phyloP scores from a whole-genome alignment of 768 basidiomycete genomes.

The Fomitopsis serialis region DNA sequence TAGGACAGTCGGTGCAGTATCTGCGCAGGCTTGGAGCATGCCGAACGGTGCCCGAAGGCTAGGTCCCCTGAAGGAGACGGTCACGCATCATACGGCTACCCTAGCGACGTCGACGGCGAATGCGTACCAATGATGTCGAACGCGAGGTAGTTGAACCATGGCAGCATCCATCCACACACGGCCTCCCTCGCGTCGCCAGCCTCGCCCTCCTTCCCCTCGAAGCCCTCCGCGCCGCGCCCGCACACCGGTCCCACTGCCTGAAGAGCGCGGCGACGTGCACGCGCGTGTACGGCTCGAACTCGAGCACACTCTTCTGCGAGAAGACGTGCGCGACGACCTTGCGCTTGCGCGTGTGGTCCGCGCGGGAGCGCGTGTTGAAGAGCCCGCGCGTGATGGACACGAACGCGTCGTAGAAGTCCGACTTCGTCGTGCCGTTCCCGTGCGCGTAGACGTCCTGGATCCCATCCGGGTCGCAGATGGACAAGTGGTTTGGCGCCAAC shows the following conservation, averaged over 20 bases:
- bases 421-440: slow-evolving; percentile 33
- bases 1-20: slow-evolving; percentile 58
- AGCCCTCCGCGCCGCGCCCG: slow-evolving; percentile 33
- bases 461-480: slow-evolving; percentile 36
- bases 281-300: slow-evolving; percentile 73
- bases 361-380: slow-evolving; percentile 71
- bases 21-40: slow-evolving; percentile 69
- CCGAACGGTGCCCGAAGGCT: slow-evolving; percentile 83
- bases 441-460: slow-evolving; percentile 38
- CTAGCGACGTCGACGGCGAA: too few relatives aligned
- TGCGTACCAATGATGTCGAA: slow-evolving; percentile 2
- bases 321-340: slow-evolving; percentile 78
- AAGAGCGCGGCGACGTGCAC: slow-evolving; percentile 53
- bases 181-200: slow-evolving; percentile 27
- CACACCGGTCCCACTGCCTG: slow-evolving; percentile 67
- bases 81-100: neutral
- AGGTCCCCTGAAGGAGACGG: slow-evolving; percentile 42
- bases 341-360: slow-evolving; percentile 78
- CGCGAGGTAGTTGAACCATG: slow-evolving; percentile 31
- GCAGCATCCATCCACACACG: slow-evolving; percentile 65
- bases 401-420: slow-evolving; percentile 33
- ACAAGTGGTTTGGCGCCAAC: slow-evolving; percentile 36
- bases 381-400: slow-evolving; percentile 38
- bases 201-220: neutral
- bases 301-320: slow-evolving; percentile 68